These are phyloP conservation scores for Diaporthe citrichinensis DNA, from an alignment of 2,329 filamentous ascomycete species.

Conservation along the genomic window DNA sequence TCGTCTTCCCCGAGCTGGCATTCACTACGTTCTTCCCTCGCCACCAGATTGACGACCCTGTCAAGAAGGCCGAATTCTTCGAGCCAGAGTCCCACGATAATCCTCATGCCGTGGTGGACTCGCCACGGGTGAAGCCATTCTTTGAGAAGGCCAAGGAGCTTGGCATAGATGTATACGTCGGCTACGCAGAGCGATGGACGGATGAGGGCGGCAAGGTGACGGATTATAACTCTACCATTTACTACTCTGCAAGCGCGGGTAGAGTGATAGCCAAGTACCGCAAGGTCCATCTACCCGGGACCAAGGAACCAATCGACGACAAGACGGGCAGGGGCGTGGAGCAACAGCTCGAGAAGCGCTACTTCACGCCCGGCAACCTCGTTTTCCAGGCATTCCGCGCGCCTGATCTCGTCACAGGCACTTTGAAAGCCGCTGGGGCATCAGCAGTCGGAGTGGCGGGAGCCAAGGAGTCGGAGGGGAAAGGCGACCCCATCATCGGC, in stretches of 20 bases:
- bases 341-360: slow-evolving; percentile 69
- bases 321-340: slow-evolving; percentile 59
- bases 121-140: slow-evolving; percentile 61
- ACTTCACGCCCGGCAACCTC: slow-evolving; percentile 65
- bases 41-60: slow-evolving; percentile 60
- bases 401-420: slow-evolving; percentile 56
- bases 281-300: slow-evolving; percentile 68
- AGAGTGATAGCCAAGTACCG: slow-evolving; percentile 65
- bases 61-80: slow-evolving; percentile 64
- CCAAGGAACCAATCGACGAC: slow-evolving; percentile 60
- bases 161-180: slow-evolving; percentile 65
- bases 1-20: slow-evolving; percentile 68
- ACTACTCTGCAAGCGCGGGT: slow-evolving; percentile 60
- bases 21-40: slow-evolving; percentile 71
- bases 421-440: neutral
- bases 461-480: slow-evolving; percentile 48
- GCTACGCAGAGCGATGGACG: slow-evolving; percentile 64
- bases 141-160: slow-evolving; percentile 63
- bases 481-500: slow-evolving; percentile 65
- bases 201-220: slow-evolving; percentile 53
- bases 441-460: slow-evolving; percentile 39
- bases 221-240: slow-evolving; percentile 69
- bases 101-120: slow-evolving; percentile 52
- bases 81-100: slow-evolving; percentile 58
- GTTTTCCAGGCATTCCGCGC: slow-evolving; percentile 67